These are phyloP conservation scores for Rhizopogon rudus DNA, from an alignment of 768 basidiomycete species.

Conservation along the genomic window DNA sequence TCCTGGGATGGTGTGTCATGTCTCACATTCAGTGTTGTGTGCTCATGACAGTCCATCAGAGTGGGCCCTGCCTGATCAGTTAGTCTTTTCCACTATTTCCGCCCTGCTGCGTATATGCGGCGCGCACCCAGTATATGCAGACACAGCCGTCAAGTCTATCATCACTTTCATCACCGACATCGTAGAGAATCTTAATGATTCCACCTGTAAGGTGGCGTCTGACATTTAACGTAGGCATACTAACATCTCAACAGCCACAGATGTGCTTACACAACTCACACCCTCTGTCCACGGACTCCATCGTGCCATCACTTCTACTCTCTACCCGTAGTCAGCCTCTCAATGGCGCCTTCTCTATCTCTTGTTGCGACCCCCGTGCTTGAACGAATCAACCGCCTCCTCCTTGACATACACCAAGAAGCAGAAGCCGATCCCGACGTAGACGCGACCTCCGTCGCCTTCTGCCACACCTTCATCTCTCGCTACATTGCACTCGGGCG, in stretches of 20 bases:
- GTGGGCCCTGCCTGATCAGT: constrained; percentile 83
- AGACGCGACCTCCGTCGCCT: constrained; percentile 41
- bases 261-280: constrained; percentile 67
- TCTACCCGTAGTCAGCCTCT: constrained; percentile 64
- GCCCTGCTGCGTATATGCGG: constrained; percentile 67
- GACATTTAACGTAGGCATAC: not conserved
- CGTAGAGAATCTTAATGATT: constrained; percentile 49
- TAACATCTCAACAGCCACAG: constrained; percentile 44
- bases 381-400: constrained; percentile 66
- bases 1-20: constrained; percentile 68
- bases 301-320: constrained; percentile 76
- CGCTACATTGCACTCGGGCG: constrained; percentile 73
- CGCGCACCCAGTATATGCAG: constrained; percentile 43
- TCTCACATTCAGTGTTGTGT: not conserved
- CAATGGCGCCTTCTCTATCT: constrained; percentile 58
- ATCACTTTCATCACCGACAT: too few relatives aligned
- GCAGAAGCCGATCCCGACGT: constrained; percentile 37
- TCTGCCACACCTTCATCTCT: constrained; percentile 64
- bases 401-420: constrained; percentile 56
- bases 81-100: constrained; percentile 74
- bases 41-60: constrained; percentile 36
- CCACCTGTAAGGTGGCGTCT: constrained; percentile 41
- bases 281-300: constrained; percentile 86
- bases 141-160: constrained; percentile 37
- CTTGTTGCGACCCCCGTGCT: constrained; percentile 66